A percentile compares a stretch with the other conserved stretches of the same genome.
These are phyloP conservation scores for Talaromyces liani DNA, from an alignment of 495 filamentous ascomycete genomes.

Conservation along the genomic window DNA sequence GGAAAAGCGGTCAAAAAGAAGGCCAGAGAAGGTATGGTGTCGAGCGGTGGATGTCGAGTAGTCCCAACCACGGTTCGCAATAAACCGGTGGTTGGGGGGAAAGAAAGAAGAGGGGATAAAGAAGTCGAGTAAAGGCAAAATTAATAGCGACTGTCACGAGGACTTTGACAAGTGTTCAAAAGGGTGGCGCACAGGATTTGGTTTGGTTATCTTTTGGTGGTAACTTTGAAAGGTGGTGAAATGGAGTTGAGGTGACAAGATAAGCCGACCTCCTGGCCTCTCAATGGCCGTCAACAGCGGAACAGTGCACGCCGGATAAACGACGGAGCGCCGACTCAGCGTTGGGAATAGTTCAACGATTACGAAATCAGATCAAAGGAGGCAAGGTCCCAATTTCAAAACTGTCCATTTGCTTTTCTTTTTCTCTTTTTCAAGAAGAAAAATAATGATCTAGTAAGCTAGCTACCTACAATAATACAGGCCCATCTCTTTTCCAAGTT, in stretches of 20 bases:
- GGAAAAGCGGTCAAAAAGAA: conserved; percentile 2
- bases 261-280: neutral
- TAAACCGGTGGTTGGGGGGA: neutral
- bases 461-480: conserved; percentile 6
- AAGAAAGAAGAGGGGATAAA: neutral
- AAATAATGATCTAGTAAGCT: conserved; percentile 2
- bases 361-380: neutral
- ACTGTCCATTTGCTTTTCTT: conserved; percentile 4
- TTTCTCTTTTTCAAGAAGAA: neutral
- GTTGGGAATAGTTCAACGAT: neutral
- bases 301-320: neutral
- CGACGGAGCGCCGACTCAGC: neutral
- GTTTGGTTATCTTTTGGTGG: neutral
- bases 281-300: neutral
- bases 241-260: neutral
- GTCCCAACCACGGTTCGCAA: neutral
- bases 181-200: neutral
- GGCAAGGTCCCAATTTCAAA: neutral
- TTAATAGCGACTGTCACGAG: neutral
- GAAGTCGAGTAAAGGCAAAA: neutral
- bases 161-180: neutral
- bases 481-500: neutral
- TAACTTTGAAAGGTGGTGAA: neutral
- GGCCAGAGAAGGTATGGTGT: neutral
- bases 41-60: neutral